Evolutionary conservation across 225 moss, liverwort and hornwort species (phyloP), one percentile per base, ranked within the genome.

Genomic region (Takakia lepidozioides): DNA sequence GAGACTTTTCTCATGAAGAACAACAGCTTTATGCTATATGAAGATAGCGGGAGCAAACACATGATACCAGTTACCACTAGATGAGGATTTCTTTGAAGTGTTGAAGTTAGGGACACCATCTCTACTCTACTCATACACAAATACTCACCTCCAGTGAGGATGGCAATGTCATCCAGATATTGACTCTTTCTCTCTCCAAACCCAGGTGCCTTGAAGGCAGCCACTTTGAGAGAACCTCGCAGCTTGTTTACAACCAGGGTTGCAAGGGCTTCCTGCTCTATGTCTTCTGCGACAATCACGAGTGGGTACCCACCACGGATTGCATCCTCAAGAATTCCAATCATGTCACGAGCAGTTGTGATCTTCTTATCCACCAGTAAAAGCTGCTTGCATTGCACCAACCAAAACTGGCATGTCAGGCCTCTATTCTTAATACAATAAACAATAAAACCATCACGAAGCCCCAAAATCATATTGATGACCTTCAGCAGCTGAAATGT

Each of bases 101-200:
- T n/a, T n/a, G n/a, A n/a, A n/a, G n/a, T n/a, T n/a, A n/a, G n/a
- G n/a, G n/a, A n/a, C n/a, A n/a, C n/a, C n/a, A n/a, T n/a, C n/a
- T n/a, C n/a, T n/a, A n/a, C n/a, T n/a, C n/a, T n/a, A n/a, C n/a
- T n/a, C n/a, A n/a, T n/a, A 10, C 37, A 5, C 15, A 28, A 43
- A 29, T 5, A 43, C 38, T 47, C 32, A 82, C 47, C 93, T 29
- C 68, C 81, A n/a, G 77, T 95, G 1, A 95, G 77, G 9, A 84
- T 67, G 11, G 95, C 90, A 37, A 95, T 90, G 54, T 95, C 95
- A 49, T 95, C 95, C 36, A 95, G 49, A 25, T 95, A 95, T 63
- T 95, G 90, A 40, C 86, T 90, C 80, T 95, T 95, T 60, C 95
- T 67, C 65, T 95, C 90, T 50, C 95, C 95, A 5, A 95, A 95